phyloP scores from a whole-genome alignment of 768 basidiomycete species.

The Neoboletus magnificus region DNA sequence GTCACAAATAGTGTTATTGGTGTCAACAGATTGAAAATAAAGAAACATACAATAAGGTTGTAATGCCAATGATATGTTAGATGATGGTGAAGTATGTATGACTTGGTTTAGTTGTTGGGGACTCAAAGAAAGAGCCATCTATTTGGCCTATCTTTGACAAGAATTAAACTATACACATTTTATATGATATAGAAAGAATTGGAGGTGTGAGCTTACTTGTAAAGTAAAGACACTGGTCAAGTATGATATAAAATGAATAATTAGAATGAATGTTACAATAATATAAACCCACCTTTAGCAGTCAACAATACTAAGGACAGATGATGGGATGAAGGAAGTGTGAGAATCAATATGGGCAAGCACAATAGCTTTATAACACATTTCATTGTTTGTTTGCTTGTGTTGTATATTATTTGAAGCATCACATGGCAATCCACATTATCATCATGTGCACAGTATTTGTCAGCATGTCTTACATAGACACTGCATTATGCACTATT shows the following conservation, averaged over 20 bases:
- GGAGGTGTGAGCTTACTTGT: neutral
- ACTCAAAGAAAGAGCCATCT: constrained; percentile 20
- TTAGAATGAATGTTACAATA: neutral
- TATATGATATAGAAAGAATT: neutral
- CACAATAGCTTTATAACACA: neutral
- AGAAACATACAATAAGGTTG: constrained; percentile 13
- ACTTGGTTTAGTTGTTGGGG: constrained; percentile 6
- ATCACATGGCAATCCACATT: neutral
- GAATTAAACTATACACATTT: neutral
- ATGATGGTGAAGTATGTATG: neutral
- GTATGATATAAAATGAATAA: neutral
- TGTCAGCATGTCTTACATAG: neutral
- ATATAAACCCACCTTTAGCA: neutral
- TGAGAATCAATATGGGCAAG: neutral
- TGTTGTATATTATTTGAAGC: constrained; percentile 12
- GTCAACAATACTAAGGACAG: neutral
- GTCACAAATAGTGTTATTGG: neutral
- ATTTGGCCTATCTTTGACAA: neutral
- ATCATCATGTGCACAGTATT: neutral
- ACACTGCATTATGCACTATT: neutral
- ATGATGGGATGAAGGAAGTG: neutral
- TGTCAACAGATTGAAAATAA: neutral
- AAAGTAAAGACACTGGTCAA: neutral
- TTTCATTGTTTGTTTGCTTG: constrained; percentile 10
- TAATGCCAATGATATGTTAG: neutral